Conservation (phyloP, 2,329 filamentous ascomycete species). For the Karstenula rhodostoma region DNA sequence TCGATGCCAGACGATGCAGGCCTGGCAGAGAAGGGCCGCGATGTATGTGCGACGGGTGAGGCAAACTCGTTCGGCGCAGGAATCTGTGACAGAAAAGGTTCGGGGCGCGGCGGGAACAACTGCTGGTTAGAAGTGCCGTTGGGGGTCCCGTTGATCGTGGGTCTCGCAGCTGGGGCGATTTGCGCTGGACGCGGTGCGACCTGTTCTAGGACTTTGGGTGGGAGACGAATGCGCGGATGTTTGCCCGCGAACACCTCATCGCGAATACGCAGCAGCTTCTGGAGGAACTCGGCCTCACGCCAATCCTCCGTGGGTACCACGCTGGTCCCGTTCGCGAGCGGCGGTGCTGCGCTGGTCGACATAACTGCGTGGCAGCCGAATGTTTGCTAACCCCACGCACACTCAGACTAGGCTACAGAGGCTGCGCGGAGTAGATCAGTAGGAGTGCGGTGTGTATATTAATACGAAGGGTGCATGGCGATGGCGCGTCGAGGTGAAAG, state of each 20-base stretch:
- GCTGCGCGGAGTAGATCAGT: conserved; percentile 25
- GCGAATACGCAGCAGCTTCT: conserved; percentile 81
- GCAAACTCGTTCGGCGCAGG: conserved; percentile 34
- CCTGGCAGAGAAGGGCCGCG: conserved; percentile 48
- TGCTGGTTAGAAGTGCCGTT: conserved; percentile 36
- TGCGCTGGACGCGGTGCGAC: conserved; percentile 45
- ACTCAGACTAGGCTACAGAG: conserved; percentile 29
- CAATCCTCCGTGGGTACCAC: conserved; percentile 47
- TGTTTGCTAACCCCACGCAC: conserved; percentile 28
- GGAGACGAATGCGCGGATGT: conserved; percentile 69
- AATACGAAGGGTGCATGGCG: conserved; percentile 36
- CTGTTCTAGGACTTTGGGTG: conserved; percentile 60
- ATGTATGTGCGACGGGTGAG: conserved; percentile 31
- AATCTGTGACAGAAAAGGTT: conserved; percentile 35
- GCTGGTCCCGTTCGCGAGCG: conserved; percentile 43
- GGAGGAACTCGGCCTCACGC: conserved; percentile 65
- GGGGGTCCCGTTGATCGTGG: conserved; percentile 41
- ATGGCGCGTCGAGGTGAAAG: conserved; percentile 31
- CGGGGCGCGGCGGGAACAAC: conserved; percentile 39
- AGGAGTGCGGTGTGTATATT: conserved; percentile 33
- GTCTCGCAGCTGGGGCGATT: conserved; percentile 37
- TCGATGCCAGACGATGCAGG: conserved; percentile 74
- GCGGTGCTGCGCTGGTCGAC: conserved; percentile 40
- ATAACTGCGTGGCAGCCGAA: conserved; percentile 36
- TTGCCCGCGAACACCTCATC: conserved; percentile 82